Percentiles rank a stretch among this genome's conserved stretches.
phyloP scores from a whole-genome alignment of 768 basidiomycete genomes.

The Tephrocybe sp. region DNA sequence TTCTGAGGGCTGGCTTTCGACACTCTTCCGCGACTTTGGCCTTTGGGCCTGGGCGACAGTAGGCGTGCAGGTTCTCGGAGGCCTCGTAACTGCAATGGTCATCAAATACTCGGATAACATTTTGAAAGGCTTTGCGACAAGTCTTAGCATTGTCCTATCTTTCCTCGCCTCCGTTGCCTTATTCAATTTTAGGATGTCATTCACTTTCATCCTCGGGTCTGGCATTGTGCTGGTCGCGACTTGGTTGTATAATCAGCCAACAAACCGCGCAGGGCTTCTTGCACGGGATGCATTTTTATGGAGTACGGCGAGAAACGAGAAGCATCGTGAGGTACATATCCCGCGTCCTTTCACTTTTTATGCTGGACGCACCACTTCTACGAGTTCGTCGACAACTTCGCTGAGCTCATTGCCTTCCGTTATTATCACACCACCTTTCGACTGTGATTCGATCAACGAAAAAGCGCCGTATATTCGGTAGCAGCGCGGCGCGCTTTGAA shows the following conservation, averaged over 20 bases:
- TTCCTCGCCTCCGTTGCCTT: slow-evolving; percentile 90
- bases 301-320: slow-evolving; percentile 25
- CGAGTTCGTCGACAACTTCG: slow-evolving; percentile 32
- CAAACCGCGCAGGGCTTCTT: slow-evolving; percentile 25
- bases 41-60: slow-evolving; percentile 97
- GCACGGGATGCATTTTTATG: slow-evolving; percentile 17
- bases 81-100: slow-evolving; percentile 90
- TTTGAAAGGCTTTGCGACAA: slow-evolving; percentile 94
- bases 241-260: slow-evolving; percentile 86
- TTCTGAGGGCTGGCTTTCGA: slow-evolving; percentile 40
- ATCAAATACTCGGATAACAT: slow-evolving; percentile 98
- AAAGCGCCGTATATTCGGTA: slow-evolving; percentile 17
- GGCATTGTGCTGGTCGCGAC: slow-evolving; percentile 84
- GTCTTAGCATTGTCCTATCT: slow-evolving; percentile 90
- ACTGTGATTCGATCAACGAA: slow-evolving; percentile 19
- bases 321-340: slow-evolving; percentile 15
- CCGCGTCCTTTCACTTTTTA: slow-evolving; percentile 20
- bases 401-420: slow-evolving; percentile 26
- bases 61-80: slow-evolving; percentile 85
- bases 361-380: slow-evolving; percentile 25
- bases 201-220: slow-evolving; percentile 84
- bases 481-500: too few species aligned
- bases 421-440: slow-evolving; percentile 20
- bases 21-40: slow-evolving; percentile 84
- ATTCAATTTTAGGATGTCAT: slow-evolving; percentile 86